A percentile compares a stretch with the other conserved stretches of the same genome.
Evolutionary conservation across 768 basidiomycete species (phyloP).

Genomic region (Psilocybe cubensis): DNA sequence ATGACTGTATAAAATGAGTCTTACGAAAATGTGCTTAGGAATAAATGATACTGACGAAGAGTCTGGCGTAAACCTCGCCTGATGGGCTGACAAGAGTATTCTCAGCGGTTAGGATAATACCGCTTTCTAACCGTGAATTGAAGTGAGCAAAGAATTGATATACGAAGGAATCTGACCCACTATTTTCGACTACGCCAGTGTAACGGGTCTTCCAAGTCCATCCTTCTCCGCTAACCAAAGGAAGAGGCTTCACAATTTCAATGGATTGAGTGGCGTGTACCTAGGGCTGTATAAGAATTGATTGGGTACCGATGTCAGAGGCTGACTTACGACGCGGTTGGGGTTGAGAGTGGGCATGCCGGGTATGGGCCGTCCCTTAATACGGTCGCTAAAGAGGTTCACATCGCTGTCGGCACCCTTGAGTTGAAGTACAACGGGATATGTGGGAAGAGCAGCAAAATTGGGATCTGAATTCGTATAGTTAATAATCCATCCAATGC

Average conservation of each 20-base stretch:
- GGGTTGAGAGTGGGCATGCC: slow-evolving; percentile 75
- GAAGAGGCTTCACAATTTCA: slow-evolving; percentile 79
- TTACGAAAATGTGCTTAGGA: not conserved
- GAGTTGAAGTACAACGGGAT: slow-evolving; percentile 77
- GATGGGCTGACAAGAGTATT: slow-evolving; percentile 62
- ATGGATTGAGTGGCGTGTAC: slow-evolving; percentile 83
- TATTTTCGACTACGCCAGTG: slow-evolving; percentile 80
- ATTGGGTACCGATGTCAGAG: not conserved
- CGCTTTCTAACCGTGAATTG: slow-evolving; percentile 54
- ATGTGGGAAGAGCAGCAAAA: slow-evolving; percentile 83
- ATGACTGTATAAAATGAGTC: slow-evolving; percentile 41
- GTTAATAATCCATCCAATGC: not conserved
- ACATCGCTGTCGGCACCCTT: slow-evolving; percentile 75
- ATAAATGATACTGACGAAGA: slow-evolving; percentile 48
- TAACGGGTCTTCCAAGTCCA: slow-evolving; percentile 76
- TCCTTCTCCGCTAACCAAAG: slow-evolving; percentile 73
- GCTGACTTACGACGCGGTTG: slow-evolving; percentile 61
- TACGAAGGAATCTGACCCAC: slow-evolving; percentile 42
- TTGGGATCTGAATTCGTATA: slow-evolving; percentile 30
- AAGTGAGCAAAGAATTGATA: not conserved
- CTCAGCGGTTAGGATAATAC: slow-evolving; percentile 73
- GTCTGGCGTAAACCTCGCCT: slow-evolving; percentile 61
- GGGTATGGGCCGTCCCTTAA: slow-evolving; percentile 51
- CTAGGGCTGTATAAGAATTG: slow-evolving; percentile 33
- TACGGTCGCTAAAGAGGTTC: slow-evolving; percentile 62